A percentile compares a stretch with the other conserved stretches of the same genome.
Conservation (phyloP, 2,329 filamentous ascomycete species). For the Diaporthe caulivora region DNA sequence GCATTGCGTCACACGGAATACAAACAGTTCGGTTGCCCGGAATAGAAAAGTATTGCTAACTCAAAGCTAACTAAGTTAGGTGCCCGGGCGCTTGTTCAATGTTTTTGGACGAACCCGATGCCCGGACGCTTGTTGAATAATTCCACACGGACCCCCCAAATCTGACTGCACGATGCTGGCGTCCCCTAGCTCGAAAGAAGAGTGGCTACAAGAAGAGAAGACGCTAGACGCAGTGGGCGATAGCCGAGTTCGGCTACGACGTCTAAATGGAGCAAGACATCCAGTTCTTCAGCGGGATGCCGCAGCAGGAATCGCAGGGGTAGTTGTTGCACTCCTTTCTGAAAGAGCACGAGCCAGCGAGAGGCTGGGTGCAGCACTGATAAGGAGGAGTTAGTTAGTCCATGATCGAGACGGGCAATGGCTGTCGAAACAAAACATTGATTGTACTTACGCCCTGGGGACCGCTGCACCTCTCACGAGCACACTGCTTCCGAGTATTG, state of each 20-base stretch:
- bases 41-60: background rate
- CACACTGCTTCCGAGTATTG: background rate
- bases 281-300: background rate
- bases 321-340: constrained; percentile 19
- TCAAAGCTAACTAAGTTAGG: constrained; percentile 1
- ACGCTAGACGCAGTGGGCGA: background rate
- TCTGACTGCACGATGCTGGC: background rate
- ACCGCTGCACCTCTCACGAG: constrained; percentile 13
- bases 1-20: background rate
- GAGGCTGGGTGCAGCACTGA: constrained; percentile 3
- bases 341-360: background rate
- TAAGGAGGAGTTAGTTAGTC: background rate
- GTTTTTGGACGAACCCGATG: background rate
- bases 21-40: background rate
- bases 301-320: constrained; percentile 18
- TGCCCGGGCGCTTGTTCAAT: background rate
- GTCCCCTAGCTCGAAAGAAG: background rate
- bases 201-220: background rate
- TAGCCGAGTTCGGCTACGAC: background rate
- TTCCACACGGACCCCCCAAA: background rate
- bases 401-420: constrained; percentile 1
- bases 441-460: background rate
- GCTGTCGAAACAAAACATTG: background rate
- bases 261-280: background rate
- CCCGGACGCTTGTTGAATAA: background rate